Evolutionary conservation across 2,329 filamentous ascomycete species (phyloP).

Genomic region (Colletotrichum endophyticum): DNA sequence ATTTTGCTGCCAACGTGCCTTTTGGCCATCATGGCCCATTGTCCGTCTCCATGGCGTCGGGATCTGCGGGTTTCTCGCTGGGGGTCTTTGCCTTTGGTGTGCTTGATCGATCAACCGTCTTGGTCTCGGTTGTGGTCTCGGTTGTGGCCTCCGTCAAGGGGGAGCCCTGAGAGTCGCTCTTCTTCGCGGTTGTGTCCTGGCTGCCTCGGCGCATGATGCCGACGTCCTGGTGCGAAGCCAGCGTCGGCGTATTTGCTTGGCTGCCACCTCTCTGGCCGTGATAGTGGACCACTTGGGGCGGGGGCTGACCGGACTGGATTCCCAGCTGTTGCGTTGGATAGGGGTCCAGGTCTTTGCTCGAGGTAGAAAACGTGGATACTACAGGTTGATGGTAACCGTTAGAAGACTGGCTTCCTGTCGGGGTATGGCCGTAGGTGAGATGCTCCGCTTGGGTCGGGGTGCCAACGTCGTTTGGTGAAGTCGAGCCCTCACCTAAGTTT

Average conservation of each 20-base stretch:
- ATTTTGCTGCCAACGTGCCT: neutral
- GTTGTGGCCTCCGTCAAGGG: conserved; percentile 41
- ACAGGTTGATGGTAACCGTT: conserved; percentile 74
- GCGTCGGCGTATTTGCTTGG: conserved; percentile 68
- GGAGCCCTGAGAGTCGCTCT: conserved; percentile 39
- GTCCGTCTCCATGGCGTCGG: conserved; percentile 27
- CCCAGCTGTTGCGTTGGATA: conserved; percentile 71
- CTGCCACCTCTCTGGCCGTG: conserved; percentile 72
- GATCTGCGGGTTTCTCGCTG: conserved; percentile 21
- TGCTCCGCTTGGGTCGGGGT: conserved; percentile 69
- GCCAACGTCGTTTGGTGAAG: conserved; percentile 59
- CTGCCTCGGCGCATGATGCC: conserved; percentile 53
- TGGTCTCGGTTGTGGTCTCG: conserved; percentile 41
- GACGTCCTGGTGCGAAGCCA: conserved; percentile 55
- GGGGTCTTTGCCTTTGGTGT: conserved; percentile 27
- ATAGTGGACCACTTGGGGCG: conserved; percentile 71
- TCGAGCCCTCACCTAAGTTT: conserved; percentile 58
- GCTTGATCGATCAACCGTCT: conserved; percentile 28
- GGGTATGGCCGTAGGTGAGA: conserved; percentile 24
- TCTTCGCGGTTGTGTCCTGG: conserved; percentile 45
- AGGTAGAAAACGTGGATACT: conserved; percentile 73
- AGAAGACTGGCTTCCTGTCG: conserved; percentile 32
- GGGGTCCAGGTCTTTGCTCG: conserved; percentile 71
- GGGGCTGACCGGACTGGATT: conserved; percentile 65
- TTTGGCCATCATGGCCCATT: conserved; percentile 28